Evolutionary conservation across 441 rosid genomes (phyloP), one percentile per base, ranked within the genome.

Genomic region (Corymbia citriodora): DNA sequence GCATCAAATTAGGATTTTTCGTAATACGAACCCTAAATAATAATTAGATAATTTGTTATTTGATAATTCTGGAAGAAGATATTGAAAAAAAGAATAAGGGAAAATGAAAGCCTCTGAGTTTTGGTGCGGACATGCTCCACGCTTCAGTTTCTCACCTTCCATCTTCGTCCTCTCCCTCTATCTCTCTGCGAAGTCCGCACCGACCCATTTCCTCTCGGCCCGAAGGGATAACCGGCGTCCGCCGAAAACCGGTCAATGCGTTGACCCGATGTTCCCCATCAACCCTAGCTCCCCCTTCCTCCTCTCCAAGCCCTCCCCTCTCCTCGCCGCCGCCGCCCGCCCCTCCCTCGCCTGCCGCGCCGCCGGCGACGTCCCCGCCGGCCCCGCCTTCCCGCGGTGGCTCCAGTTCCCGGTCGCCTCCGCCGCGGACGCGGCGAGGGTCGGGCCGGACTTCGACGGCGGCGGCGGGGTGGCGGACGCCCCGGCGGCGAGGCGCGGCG

Each of bases 301-400:
- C 91, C 87, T 93, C 93, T 83, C 95, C 88, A 92, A 92, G 50
- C 91, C 95, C 91, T 88, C 92, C 87, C 92, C 88, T 91, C 83
- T 88, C 91, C 88, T 50, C 63, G 89, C 87, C 79, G 74, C 45
- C 65, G 36, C 90, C 92, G 85, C 88, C 14, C 65, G 61, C 57
- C 90, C 93, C 91, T 91, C 95, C 91, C 88, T 92, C 92, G 94
- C 94, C 91, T 95, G 97, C 94, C 94, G 91, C 59, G 96, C 96
- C 68, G 59, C 96, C 93, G 96, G 92, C n/a, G 94, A 94, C 87
- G 50, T 91, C 86, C 92, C 96, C n/a, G 82, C 89, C 31, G 93
- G 93, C 59, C 92, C 92, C 87, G 50, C 91, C 55, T 90, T 93
- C 85, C 95, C 94, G 45, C 89, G 94, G 90, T 92, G 94, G 96